Evolutionary conservation across 2,329 filamentous ascomycete genomes (phyloP), one percentile per base, ranked within the genome.

Genomic region (Lachnellula suecica): DNA sequence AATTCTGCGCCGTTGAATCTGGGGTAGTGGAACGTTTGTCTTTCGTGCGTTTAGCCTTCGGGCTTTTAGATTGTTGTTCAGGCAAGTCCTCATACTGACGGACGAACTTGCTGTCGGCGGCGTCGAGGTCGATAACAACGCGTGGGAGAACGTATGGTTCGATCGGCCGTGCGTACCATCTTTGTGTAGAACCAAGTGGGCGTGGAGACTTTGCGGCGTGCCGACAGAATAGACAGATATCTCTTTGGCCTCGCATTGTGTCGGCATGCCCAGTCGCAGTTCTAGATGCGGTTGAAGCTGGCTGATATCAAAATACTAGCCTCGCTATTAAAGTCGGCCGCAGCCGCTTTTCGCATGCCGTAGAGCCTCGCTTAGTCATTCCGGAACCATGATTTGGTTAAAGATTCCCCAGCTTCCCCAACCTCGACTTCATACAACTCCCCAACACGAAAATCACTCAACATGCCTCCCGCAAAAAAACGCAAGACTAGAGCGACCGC

Each of bases 41-140:
- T n/a, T n/a, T n/a, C n/a, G n/a, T n/a, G n/a, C n/a, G n/a, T n/a
- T n/a, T n/a, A n/a, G n/a, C n/a, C n/a, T n/a, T n/a, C n/a, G n/a
- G n/a, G n/a, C n/a, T n/a, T n/a, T n/a, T n/a, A n/a, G n/a, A n/a
- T n/a, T n/a, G n/a, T n/a, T n/a, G n/a, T 35, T 49, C 44, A 8
- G 40, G 17, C 17, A 46, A 24, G 19, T 60, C 54, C 23, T 61
- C 55, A 15, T 40, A 38, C 41, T 35, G 61, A 24, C 78, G 75
- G 35, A 81, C 77, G 43, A 69, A 63, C 1, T 61, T 66, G 56
- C 63, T 74, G 19, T 74, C 70, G 54, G 75, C 71, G 41, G 76
- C 74, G 57, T 82, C 79, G 35, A 83, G 75, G 52, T 83, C 77
- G 35, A 83, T 69, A 2, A 81, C 63, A 10, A 76, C 56, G 17